These are phyloP conservation scores for Dioszegia hungarica DNA, from an alignment of 768 basidiomycete genomes.

Conservation along the genomic window DNA sequence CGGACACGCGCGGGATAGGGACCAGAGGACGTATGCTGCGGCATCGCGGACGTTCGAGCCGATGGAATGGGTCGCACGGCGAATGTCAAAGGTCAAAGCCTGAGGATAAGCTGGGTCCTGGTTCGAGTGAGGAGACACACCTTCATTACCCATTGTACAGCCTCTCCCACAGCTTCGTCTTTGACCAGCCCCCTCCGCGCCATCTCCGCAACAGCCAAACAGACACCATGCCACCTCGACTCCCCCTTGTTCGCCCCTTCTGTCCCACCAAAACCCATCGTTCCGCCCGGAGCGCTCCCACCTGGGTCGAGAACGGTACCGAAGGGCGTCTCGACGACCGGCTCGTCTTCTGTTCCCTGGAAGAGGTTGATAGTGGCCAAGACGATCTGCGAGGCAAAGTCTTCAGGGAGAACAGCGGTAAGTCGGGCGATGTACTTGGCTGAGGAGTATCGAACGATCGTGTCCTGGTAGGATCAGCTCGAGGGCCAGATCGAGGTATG, in stretches of 20 bases:
- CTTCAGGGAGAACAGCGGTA: constrained; percentile 68
- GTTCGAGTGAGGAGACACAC: constrained; percentile 49
- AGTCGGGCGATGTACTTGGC: constrained; percentile 88
- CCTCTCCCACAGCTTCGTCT: constrained; percentile 56
- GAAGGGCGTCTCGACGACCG: constrained; percentile 24
- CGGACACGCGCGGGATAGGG: constrained; percentile 68
- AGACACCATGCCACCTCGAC: constrained; percentile 90
- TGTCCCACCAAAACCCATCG: constrained; percentile 36
- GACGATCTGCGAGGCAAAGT: constrained; percentile 74
- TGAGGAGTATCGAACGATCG: constrained; percentile 87
- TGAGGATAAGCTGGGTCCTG: constrained; percentile 44
- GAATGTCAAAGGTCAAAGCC: constrained; percentile 88
- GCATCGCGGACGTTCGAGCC: constrained; percentile 93
- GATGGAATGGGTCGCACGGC: constrained; percentile 85
- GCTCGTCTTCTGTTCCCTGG: constrained; percentile 50
- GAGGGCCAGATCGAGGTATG: background rate
- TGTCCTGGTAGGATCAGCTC: constrained; percentile 61
- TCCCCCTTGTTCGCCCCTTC: constrained; percentile 54
- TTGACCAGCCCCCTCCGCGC: constrained; percentile 72
- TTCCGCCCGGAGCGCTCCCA: constrained; percentile 26
- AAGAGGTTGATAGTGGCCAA: constrained; percentile 74
- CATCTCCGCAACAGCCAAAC: constrained; percentile 86
- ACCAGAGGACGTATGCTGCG: constrained; percentile 91
- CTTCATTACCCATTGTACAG: constrained; percentile 77
- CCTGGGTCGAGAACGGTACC: constrained; percentile 39